Evolutionary conservation across 208 protist genomes (phyloP), one percentile per base, ranked within the genome.

Genomic region (Leishmania mexicana): DNA sequence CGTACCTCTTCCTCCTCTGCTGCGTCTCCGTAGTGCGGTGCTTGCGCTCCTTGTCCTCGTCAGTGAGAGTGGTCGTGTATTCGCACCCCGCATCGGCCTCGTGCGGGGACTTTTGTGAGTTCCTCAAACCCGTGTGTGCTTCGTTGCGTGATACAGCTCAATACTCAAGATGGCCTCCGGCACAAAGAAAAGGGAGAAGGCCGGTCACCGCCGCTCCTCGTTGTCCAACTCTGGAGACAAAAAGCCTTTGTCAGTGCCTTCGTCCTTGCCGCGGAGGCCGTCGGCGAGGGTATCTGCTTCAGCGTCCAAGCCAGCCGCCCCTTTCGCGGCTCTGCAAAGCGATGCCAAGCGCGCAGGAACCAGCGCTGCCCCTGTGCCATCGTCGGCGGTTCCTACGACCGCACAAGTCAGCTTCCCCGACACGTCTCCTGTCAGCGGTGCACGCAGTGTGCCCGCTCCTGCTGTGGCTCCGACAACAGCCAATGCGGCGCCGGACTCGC

Each of bases 121-220:
- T 1, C 70, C 45, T 35, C 70, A 38, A 72, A 7, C 45, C 8
- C 21, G 42, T 54, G 45, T 31, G 28, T 51, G 10, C 24, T 49
- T n/a, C 40, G 21, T 49, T 31, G 10, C 49, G 45, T 17, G 67
- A 10, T 5, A 49, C 40, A 42, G 13, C 67, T 47, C 31, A 17
- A n/a, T 10, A 15, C 19, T 42, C 40, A 28, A n/a, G 40, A 82
- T 85, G 78, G 42, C 75, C 24, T 86, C 78, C 54, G 45, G 57
- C 3, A 51, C 31, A 2, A 82, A 85, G 35, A 67, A 79, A n/a
- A 76, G 65, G 40, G 75, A 80, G 42, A 82, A 77, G 75, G 5
- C 78, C 38, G 54, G 78, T 53, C 82, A 82, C 78, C 82, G 74
- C 65, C 78, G 78, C 73, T 75, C 78, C n/a, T 82, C 82, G 2